phyloP scores from a whole-genome alignment of 768 basidiomycete species.

The Calocybe indica region DNA sequence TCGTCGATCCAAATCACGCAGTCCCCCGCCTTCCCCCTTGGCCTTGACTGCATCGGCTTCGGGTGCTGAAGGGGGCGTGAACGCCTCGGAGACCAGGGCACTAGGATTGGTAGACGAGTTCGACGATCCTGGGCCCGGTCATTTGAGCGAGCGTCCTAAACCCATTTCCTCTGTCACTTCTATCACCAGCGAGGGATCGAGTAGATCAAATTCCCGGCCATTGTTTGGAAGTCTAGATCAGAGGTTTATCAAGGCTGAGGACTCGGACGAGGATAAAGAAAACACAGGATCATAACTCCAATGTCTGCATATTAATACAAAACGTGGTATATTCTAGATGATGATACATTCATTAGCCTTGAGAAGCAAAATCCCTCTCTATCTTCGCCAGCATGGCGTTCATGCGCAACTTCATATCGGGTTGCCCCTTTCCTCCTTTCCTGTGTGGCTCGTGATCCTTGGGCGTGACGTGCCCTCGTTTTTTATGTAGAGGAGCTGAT shows the following conservation, averaged over 20 bases:
- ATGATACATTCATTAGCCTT: neutral
- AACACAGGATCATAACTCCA: slow-evolving; percentile 27
- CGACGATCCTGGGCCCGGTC: slow-evolving; percentile 79
- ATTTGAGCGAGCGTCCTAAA: slow-evolving; percentile 77
- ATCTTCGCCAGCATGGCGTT: slow-evolving; percentile 82
- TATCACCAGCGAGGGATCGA: slow-evolving; percentile 10
- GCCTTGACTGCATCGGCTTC: slow-evolving; percentile 36
- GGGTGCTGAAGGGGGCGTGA: slow-evolving; percentile 16
- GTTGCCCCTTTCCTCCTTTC: slow-evolving; percentile 34
- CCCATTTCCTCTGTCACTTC: slow-evolving; percentile 64
- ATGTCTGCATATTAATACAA: slow-evolving; percentile 8
- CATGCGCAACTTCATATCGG: slow-evolving; percentile 84
- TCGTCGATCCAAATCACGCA: slow-evolving; percentile 71
- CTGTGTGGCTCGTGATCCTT: slow-evolving; percentile 12
- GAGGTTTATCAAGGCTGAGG: slow-evolving; percentile 54
- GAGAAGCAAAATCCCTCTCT: slow-evolving; percentile 48
- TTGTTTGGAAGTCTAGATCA: slow-evolving; percentile 51
- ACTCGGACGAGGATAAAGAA: slow-evolving; percentile 49
- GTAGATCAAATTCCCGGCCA: slow-evolving; percentile 29
- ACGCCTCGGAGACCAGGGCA: slow-evolving; percentile 36
- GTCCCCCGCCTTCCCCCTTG: slow-evolving; percentile 74
- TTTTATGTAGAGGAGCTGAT: slow-evolving; percentile 32
- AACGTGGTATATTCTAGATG: slow-evolving; percentile 6
- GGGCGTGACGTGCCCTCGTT: slow-evolving; percentile 13
- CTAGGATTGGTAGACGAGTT: slow-evolving; percentile 82